Base-by-base conservation (phyloP, 345 rosid species). In the Salix udensis region DNA sequence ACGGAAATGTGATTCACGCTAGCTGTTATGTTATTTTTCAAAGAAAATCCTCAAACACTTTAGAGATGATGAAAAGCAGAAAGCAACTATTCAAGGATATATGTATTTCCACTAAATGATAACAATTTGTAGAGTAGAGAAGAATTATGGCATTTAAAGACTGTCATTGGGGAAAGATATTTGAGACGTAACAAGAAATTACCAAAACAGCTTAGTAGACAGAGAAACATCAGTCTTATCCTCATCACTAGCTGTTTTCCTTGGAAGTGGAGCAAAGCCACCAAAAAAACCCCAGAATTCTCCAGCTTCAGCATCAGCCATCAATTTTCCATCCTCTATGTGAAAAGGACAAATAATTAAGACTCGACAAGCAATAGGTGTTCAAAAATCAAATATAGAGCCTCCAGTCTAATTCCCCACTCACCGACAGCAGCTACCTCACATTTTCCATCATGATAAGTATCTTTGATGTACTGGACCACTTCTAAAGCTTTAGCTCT, bases 291-390 rank as follows among this genome's bases (percentile, higher is more conserved):
- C 93, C 99, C 98, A 96, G 86, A 96, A 96, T 71, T 96, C 99
- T 76, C 99, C 98, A 84, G 93, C 86, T 80, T 94, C 99, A 77
- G 94, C 91, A 92, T 94, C 99, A 79, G 98, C 97, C 99, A 96
- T 96, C 87, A 96, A 83, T 82, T 85, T 94, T 75, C 97, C 99
- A 84, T 94, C 99, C 92, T 94, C 98, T 94, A 75, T 76, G 79
- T 61, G 40, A 78, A 78, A 66, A 46, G 60, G 24, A 78, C 30
- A 79, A 77, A 9, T 61, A 81, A 60, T 66, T 53, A 81, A 40
- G 52, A 73, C 24, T 76, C 52, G 72, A 48, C 69, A 39, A 15
- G 61, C 18, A 65, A 23, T 24, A 75, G 68, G 30, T 37, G 50
- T 28, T 72, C 76, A 73, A 19, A 39, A 44, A 73, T 23, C 58